Base-by-base conservation (phyloP, 1,284 basidiomycete species). In the Cryptococcus sp. region DNA sequence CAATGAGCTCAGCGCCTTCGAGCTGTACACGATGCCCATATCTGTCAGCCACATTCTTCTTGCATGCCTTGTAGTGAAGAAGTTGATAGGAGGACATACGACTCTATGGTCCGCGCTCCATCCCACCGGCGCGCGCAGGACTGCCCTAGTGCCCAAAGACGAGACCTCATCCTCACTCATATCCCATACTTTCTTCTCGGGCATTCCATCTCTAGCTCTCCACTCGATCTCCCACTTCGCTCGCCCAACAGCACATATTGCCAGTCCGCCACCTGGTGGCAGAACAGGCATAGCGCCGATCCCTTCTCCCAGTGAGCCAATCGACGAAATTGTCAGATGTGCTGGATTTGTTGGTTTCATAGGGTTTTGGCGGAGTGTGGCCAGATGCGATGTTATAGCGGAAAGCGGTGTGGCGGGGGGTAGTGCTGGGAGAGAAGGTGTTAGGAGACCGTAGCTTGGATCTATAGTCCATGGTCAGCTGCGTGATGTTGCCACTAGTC, bases 51-150 rank as follows among this genome's bases (percentile, higher is more conserved):
- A 35, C 7, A 35, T 2, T 35, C 31, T 10, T 13, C 4, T 35
- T 8, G 3, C 10, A 8, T 13, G 31, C 31, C 8, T 4, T 4
- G 31, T 35, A 8, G 10, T 5, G 20, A 1, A 19, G 25, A 17
- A 15, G 19, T 2, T 23, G 22, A 5, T 16, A 17, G 23, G 13
- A 1, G 27, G 6, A 69, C 71, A 66, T 53, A 95, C 87, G 6
- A 95, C 87, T 19, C 93, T 80, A 80, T 96, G 93, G 75, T 96
- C 93, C 35, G 89, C 93, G 65, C 86, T 88, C 89, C 91, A 94
- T 60, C 88, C 90, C 3, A 92, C 84, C 22, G 86, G 85, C 50
- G 91, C 79, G 78, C 87, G 86, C 60, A 94, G 77, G 66, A 90
- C 82, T 35, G 79, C 77, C 54, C 67, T 66, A 27, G 72, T 68